Percentiles rank a stretch among this genome's conserved stretches.
Evolutionary conservation across 2,329 filamentous ascomycete genomes (phyloP).

Genomic region (Epichloe glyceriae): DNA sequence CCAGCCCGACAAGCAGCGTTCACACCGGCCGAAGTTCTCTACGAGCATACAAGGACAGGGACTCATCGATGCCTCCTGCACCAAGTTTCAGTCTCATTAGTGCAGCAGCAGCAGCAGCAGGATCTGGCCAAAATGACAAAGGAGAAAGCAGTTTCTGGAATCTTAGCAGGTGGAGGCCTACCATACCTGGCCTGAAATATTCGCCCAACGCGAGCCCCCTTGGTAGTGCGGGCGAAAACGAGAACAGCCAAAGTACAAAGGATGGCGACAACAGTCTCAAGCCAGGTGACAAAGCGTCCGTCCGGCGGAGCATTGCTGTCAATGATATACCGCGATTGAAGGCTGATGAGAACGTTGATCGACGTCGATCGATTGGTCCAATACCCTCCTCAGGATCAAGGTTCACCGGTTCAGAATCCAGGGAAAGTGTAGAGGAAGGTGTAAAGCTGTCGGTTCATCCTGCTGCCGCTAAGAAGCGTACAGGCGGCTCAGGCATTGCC

Average conservation of each 20-base stretch:
- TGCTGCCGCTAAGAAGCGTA: constrained; percentile 15
- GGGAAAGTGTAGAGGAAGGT: constrained; percentile 10
- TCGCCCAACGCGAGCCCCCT: constrained; percentile 14
- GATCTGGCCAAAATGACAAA: constrained; percentile 26
- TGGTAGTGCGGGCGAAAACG: constrained; percentile 8
- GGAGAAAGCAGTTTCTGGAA: constrained; percentile 42
- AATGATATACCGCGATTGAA: constrained; percentile 16
- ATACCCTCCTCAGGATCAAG: constrained; percentile 10
- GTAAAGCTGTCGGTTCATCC: not conserved
- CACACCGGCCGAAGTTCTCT: constrained; percentile 16
- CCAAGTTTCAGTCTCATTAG: constrained; percentile 41
- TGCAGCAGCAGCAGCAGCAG: constrained; percentile 16
- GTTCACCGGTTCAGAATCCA: constrained; percentile 11
- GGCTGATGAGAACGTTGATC: constrained; percentile 13
- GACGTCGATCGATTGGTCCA: constrained; percentile 19
- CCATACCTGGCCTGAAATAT: constrained; percentile 23
- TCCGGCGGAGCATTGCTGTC: constrained; percentile 18
- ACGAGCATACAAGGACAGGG: constrained; percentile 12
- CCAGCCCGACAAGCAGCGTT: constrained; percentile 27
- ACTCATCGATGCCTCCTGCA: constrained; percentile 30
- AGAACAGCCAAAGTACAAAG: constrained; percentile 13
- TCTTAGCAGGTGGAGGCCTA: constrained; percentile 37
- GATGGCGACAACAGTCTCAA: constrained; percentile 11
- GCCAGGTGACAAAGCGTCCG: constrained; percentile 21
- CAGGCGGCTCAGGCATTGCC: constrained; percentile 23